A percentile compares a stretch with the other conserved stretches of the same genome.
phyloP scores from a whole-genome alignment of 805 yeast species.

The Cephaloascus albidus region DNA sequence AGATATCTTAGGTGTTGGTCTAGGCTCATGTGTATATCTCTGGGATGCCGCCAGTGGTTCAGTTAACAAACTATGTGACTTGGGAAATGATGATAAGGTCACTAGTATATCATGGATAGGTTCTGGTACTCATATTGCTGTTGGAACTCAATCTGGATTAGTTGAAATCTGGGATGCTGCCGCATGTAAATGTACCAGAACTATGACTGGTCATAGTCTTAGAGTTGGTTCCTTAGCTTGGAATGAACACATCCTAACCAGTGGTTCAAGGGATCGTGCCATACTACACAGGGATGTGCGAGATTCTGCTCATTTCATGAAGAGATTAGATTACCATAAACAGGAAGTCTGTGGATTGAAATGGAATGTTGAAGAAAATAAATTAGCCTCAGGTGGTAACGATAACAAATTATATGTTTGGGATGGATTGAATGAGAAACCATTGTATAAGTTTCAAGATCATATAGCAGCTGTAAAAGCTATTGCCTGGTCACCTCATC shows the following conservation, averaged over 20 bases:
- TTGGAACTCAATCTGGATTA: conserved; percentile 79
- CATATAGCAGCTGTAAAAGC: conserved; percentile 97
- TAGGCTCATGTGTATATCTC: conserved; percentile 78
- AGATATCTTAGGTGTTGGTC: conserved; percentile 82
- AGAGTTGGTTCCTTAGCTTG: conserved; percentile 87
- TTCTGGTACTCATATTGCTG: conserved; percentile 87
- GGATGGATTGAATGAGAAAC: conserved; percentile 68
- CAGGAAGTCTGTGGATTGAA: conserved; percentile 96
- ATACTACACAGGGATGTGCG: conserved; percentile 90
- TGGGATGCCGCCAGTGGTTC: conserved; percentile 86
- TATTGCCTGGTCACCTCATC: conserved; percentile 96
- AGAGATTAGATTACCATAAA: conserved; percentile 62
- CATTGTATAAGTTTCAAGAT: conserved; percentile 66
- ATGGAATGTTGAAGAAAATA: conserved; percentile 89
- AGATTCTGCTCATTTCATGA: conserved; percentile 71
- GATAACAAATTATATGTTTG: conserved; percentile 83
- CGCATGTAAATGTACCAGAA: conserved; percentile 70
- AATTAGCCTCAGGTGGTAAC: conserved; percentile 91
- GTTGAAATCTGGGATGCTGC: conserved; percentile 96
- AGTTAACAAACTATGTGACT: conserved; percentile 72
- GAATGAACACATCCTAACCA: conserved; percentile 82
- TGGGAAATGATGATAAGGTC: conserved; percentile 58
- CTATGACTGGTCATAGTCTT: conserved; percentile 84
- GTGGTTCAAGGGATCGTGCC: conserved; percentile 80
- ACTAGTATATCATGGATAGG: conserved; percentile 92